Evolutionary conservation across 2,329 filamentous ascomycete species (phyloP), one percentile per base, ranked within the genome.

Genomic region (Thermomyces lanuginosus): DNA sequence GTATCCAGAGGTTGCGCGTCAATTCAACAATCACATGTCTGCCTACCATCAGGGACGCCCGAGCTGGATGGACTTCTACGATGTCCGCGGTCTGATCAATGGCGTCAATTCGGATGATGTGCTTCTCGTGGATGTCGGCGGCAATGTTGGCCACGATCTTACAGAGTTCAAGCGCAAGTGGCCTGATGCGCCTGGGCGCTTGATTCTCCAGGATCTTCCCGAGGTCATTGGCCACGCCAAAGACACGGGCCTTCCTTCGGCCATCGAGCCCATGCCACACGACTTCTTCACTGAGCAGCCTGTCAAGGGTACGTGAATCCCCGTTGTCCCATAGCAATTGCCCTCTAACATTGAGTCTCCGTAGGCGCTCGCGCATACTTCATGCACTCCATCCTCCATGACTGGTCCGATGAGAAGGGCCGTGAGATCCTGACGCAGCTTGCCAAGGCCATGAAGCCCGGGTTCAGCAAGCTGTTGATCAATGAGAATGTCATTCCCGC

Each of bases 161-260:
- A 34, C 37, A 2, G 44, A 54, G 20, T 53, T 63, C 30, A 44
- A 27, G 2, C 34, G 37, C 0, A 51, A 55, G 24, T 51, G 53
- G 32, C 51, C 57, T 0, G 26, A 48, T 1, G 39, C 45, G 0
- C 50, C 53, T 0, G 62, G 63, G 1, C 44, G 49, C 3, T 39
- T 66, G 2, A 40, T 68, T 1, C 43, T 68, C 0, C 61, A 69
- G 35, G 65, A 69, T 33, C 43, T 60, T 4, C 49, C 55, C 0
- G 40, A 46, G 2, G 56, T 65, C 10, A 28, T 48, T 26, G 34
- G 39, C 22, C 32, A 46, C 10, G 39, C 41, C 9, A 16, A 26
- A 7, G 16, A 32, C 16, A 29, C 19, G 5, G 12, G 23, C 16
- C n/a, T 17, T 10, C 24, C 24, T 8, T n/a, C 19, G 11, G 16